These are phyloP conservation scores for Nicotiana tabacum DNA, from an alignment of 257 asterid species.

Conservation along the genomic window DNA sequence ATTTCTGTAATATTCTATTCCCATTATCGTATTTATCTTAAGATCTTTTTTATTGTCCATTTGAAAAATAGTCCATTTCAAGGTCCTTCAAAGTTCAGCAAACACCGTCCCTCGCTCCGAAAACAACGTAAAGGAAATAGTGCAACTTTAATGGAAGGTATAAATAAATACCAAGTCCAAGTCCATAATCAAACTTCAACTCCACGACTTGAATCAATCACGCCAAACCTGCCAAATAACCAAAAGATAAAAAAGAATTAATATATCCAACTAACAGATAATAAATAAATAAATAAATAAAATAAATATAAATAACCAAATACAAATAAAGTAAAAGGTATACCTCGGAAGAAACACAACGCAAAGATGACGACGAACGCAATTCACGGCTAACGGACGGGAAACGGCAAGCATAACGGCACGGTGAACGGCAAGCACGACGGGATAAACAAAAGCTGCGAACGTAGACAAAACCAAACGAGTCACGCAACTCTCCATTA, in stretches of 20 bases:
- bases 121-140: not conserved
- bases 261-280: not conserved
- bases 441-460: not conserved
- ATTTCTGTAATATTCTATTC: not conserved
- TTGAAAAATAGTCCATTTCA: not conserved
- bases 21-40: not conserved
- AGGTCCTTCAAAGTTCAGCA: not conserved
- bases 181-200: not conserved
- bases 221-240: not conserved
- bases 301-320: not conserved
- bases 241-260: not conserved
- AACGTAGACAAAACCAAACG: conserved; percentile 10
- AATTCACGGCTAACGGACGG: not conserved
- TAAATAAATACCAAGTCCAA: not conserved
- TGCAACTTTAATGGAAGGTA: not conserved
- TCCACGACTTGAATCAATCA: not conserved
- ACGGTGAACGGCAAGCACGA: not conserved
- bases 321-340: not conserved
- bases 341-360: conserved; percentile 21
- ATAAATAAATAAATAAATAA: not conserved
- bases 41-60: not conserved
- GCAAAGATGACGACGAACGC: conserved; percentile 1
- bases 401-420: not conserved
- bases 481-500: not conserved
- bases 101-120: not conserved